Conservation (phyloP, 345 rosid species). For the Gossypium ekmanianum region DNA sequence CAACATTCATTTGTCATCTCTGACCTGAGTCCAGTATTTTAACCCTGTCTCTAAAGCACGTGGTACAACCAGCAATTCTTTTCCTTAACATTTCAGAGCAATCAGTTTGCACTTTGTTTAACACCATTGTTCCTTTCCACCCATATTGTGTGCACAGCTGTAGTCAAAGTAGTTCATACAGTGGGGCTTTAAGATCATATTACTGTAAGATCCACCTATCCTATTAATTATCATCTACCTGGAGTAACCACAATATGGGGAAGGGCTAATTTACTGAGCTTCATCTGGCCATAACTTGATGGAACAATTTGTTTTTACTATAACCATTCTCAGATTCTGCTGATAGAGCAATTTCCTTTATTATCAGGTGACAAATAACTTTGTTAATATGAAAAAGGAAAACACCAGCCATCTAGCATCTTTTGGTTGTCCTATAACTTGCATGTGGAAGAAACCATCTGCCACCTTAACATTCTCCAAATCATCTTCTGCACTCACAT, state of each 20-base stretch:
- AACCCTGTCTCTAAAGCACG: not conserved
- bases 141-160: not conserved
- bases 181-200: not conserved
- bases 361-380: not conserved
- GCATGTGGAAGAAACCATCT: not conserved
- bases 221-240: not conserved
- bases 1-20: not conserved
- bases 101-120: not conserved
- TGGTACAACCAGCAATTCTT: not conserved
- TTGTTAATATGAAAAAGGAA: not conserved
- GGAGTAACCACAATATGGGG: not conserved
- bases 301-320: not conserved
- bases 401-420: not conserved
- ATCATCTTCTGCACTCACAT: not conserved
- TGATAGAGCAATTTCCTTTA: not conserved
- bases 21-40: not conserved
- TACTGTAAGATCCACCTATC: not conserved
- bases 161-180: not conserved
- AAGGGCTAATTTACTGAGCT: not conserved
- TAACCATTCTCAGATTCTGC: not conserved
- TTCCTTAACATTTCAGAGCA: not conserved
- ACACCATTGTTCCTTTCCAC: not conserved
- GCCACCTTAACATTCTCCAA: not conserved
- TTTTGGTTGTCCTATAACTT: not conserved
- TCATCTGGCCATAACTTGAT: not conserved